Evolutionary conservation across 306 rosid species (phyloP), one percentile per base, ranked within the genome.

Genomic region (Quercus wislizeni): DNA sequence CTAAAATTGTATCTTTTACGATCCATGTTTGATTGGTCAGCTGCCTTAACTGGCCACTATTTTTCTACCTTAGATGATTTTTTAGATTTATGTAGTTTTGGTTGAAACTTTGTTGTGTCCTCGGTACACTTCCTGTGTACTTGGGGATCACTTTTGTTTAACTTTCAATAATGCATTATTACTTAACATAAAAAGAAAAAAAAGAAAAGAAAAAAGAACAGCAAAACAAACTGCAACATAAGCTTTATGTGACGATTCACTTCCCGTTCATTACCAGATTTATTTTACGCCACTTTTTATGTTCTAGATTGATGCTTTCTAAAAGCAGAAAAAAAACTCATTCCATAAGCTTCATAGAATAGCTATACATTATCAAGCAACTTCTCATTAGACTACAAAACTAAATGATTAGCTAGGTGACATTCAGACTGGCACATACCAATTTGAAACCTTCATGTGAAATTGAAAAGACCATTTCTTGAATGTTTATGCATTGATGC

Each of bases 371-470:
- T 19, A n/a, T 55, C 59, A 19, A 15, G 21, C 4, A 38, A 38
- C 46, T 7, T 38, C 46, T 58, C 14, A 59, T 59, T 4, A 59
- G 65, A 13, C 65, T 10, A 23, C 30, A 59, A 59, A 59, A 27
- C 30, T 8, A 27, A 59, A 9, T 20, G 30, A 59, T 25, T 59
- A 59, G 6, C 65, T 23, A 23, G 31, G 17, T 20, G 27, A 23
- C 12, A 14, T 9, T 4, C 19, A 5, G 52, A 18, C 38, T 31
- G 54, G 33, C 17, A 69, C 15, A 33, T 80, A 84, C 84, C 87
- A 77, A 63, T 55, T 77, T 73, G 56, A 72, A 64, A 68, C 72
- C 81, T 74, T 71, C 73, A 31, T 38, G 41, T 35, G 76, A 74
- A 70, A 63, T 2, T 10, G 79, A 85, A 55, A 55, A 35, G 19